Evolutionary conservation across 23 red algal species (phyloP).

Genomic region (Chondrus crispus): DNA sequence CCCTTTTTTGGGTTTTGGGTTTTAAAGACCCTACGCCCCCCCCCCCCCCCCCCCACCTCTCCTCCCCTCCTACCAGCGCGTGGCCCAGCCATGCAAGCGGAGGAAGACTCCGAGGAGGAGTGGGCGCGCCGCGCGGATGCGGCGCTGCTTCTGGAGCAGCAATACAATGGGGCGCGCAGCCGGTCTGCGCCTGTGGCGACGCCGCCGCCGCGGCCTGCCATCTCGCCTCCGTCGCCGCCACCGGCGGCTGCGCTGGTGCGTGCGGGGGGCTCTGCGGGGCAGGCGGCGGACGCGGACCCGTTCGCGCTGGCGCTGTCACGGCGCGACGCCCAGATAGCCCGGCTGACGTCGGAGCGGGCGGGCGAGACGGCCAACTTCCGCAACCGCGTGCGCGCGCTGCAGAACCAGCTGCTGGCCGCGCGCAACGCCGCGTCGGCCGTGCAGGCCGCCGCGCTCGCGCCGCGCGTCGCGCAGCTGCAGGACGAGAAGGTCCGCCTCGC

Average conservation of each 20-base stretch:
- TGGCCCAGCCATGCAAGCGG: background rate
- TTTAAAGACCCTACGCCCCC: background rate
- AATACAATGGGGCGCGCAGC: background rate
- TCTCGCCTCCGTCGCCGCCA: background rate
- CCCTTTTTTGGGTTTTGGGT: too few relatives aligned
- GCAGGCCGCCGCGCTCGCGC: background rate
- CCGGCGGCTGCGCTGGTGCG: background rate
- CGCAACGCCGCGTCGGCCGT: background rate
- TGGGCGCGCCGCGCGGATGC: background rate
- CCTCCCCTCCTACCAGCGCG: too few relatives aligned
- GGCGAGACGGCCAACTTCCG: background rate
- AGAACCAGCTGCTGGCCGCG: background rate
- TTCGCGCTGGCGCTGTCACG: background rate
- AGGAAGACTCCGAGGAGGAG: background rate
- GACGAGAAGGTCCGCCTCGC: background rate
- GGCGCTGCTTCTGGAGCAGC: background rate
- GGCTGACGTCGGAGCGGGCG: background rate
- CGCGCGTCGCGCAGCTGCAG: background rate
- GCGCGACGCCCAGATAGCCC: background rate
- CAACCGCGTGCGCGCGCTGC: background rate
- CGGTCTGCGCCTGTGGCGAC: background rate
- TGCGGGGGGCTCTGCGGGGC: background rate
- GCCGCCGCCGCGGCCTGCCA: background rate
- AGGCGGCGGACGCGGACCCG: background rate
- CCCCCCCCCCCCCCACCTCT: background rate